These are phyloP conservation scores for Mycena indigotica DNA, from an alignment of 768 basidiomycete species.

Conservation along the genomic window DNA sequence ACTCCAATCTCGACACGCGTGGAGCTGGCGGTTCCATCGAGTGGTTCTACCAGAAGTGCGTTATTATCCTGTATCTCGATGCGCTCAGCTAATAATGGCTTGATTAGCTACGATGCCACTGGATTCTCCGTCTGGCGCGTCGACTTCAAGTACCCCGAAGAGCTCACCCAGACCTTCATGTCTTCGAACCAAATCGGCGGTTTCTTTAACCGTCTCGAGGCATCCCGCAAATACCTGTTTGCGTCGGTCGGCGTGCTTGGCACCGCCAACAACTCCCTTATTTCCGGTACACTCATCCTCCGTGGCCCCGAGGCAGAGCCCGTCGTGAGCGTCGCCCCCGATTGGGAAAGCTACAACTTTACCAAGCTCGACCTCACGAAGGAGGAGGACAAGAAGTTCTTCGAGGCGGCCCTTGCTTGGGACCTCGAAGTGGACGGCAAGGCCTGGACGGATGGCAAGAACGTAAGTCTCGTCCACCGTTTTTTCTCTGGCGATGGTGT, in stretches of 20 bases:
- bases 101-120: slow-evolving; percentile 74
- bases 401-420: slow-evolving; percentile 93
- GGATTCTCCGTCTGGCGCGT: slow-evolving; percentile 92
- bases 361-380: slow-evolving; percentile 75
- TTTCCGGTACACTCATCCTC: slow-evolving; percentile 79
- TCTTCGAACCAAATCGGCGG: slow-evolving; percentile 91
- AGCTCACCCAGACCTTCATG: slow-evolving; percentile 93
- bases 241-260: slow-evolving; percentile 93
- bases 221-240: slow-evolving; percentile 94
- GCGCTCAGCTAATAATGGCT: background rate
- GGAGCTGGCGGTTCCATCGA: slow-evolving; percentile 80
- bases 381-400: slow-evolving; percentile 81
- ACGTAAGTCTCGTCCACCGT: slow-evolving; percentile 51
- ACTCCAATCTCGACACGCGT: slow-evolving; percentile 97
- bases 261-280: slow-evolving; percentile 70
- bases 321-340: slow-evolving; percentile 81
- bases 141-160: slow-evolving; percentile 96
- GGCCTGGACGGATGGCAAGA: slow-evolving; percentile 90
- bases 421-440: slow-evolving; percentile 87
- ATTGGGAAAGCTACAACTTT: slow-evolving; percentile 89
- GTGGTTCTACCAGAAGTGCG: slow-evolving; percentile 96
- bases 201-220: slow-evolving; percentile 98
- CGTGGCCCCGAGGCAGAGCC: slow-evolving; percentile 76
- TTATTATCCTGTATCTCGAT: slow-evolving; percentile 8
- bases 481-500: background rate